A percentile compares a stretch with the other conserved stretches of the same genome.
phyloP scores from a whole-genome alignment of 768 basidiomycete genomes.

The Termitomyces sp. region DNA sequence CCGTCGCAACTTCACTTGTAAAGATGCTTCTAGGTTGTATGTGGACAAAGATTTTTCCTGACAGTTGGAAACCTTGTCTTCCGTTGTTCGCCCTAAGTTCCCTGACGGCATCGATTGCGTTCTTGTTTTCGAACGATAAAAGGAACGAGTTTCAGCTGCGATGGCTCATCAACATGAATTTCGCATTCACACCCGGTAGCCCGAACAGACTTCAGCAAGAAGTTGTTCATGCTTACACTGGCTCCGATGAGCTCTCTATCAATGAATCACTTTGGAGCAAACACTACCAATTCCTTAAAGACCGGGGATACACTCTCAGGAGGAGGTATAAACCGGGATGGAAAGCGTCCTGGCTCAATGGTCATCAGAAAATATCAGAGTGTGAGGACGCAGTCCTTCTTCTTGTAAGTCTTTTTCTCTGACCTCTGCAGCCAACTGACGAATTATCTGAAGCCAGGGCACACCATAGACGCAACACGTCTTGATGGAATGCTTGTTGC shows the following conservation, averaged over 20 bases:
- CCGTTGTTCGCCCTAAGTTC: background rate
- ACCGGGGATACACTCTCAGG: slow-evolving; percentile 13
- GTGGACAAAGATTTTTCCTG: background rate
- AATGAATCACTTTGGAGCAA: slow-evolving; percentile 11
- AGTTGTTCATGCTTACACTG: background rate
- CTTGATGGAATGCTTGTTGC: slow-evolving; percentile 15
- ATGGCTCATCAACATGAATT: background rate
- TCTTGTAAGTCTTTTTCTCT: background rate
- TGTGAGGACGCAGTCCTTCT: slow-evolving; percentile 1
- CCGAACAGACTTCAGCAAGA: background rate
- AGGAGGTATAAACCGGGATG: slow-evolving; percentile 14
- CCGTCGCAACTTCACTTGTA: background rate
- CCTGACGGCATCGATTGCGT: background rate
- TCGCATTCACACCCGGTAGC: background rate
- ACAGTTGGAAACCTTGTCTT: background rate
- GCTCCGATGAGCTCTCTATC: background rate
- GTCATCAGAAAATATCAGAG: background rate
- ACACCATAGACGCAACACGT: slow-evolving; percentile 15
- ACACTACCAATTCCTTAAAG: slow-evolving; percentile 10
- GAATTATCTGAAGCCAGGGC: background rate
- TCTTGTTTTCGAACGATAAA: background rate
- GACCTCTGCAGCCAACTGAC: background rate
- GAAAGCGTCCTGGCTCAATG: slow-evolving; percentile 12
- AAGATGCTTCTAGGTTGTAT: background rate
- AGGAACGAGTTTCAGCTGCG: background rate